A percentile compares a stretch with the other conserved stretches of the same genome.
phyloP scores from a whole-genome alignment of 208 protist genomes.

The Trypanosomatidae sp. region DNA sequence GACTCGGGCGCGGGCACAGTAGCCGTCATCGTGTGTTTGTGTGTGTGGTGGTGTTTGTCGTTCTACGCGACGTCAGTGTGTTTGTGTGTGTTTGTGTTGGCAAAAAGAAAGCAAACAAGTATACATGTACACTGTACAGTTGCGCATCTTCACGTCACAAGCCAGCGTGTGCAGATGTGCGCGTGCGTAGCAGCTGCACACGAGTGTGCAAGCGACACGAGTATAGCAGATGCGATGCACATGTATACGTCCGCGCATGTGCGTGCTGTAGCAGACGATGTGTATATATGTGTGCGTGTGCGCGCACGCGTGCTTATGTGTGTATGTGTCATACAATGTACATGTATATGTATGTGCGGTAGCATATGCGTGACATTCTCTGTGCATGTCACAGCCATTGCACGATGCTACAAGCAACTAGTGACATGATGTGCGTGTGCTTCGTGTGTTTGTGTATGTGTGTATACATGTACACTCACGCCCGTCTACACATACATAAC shows the following conservation, averaged over 20 bases:
- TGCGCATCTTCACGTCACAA: too few relatives aligned
- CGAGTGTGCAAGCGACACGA: too few relatives aligned
- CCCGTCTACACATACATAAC: neutral
- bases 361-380: neutral
- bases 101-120: too few relatives aligned
- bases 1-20: slow-evolving; percentile 79
- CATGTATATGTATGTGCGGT: slow-evolving; percentile 1
- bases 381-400: neutral
- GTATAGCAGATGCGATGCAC: too few relatives aligned
- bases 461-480: neutral
- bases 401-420: neutral
- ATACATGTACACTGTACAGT: too few relatives aligned
- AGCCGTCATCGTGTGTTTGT: slow-evolving; percentile 37
- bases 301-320: too few relatives aligned
- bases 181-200: too few relatives aligned
- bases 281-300: too few relatives aligned
- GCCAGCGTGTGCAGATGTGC: too few relatives aligned
- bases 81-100: neutral
- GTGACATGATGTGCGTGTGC: neutral
- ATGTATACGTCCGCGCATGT: too few relatives aligned
- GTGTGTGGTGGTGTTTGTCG: neutral
- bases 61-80: slow-evolving; percentile 2
- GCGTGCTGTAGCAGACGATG: too few relatives aligned
- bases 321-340: too few relatives aligned
- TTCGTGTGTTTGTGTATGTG: neutral